Percentiles rank a stretch among this genome's conserved stretches.
phyloP scores from a whole-genome alignment of 2,329 filamentous ascomycete species.

The Tolypocladium nubicola region DNA sequence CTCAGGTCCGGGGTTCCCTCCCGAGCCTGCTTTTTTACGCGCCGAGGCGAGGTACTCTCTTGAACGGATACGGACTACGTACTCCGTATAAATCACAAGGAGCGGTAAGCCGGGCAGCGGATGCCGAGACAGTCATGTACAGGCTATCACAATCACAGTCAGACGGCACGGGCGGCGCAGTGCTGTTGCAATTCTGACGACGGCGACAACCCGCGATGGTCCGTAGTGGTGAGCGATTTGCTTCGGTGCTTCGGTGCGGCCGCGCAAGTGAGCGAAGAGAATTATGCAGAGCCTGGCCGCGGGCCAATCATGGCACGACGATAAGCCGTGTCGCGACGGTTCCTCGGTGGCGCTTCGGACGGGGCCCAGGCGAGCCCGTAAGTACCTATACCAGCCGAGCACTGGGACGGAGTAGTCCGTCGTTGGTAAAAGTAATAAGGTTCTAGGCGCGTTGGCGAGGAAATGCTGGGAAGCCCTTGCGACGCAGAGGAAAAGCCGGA shows the following conservation, averaged over 20 bases:
- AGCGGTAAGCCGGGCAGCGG: background rate
- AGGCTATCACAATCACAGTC: background rate
- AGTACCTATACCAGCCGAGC: background rate
- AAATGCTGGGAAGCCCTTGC: background rate
- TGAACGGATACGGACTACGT: too few relatives aligned
- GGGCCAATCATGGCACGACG: conserved; percentile 16
- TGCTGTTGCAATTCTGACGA: background rate
- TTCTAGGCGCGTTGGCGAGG: background rate
- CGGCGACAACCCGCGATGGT: conserved; percentile 6
- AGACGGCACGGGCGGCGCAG: background rate
- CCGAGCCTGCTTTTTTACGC: background rate
- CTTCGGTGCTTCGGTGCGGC: background rate
- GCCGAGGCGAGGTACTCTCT: background rate
- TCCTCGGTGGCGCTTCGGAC: conserved; percentile 2
- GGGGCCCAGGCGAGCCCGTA: background rate
- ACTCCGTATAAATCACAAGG: background rate
- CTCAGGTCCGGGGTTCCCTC: background rate
- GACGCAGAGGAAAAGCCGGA: background rate
- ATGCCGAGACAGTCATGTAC: conserved; percentile 6
- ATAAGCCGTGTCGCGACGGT: conserved; percentile 15
- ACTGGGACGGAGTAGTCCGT: background rate
- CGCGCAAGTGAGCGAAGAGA: conserved; percentile 2
- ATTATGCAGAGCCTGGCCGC: conserved; percentile 20
- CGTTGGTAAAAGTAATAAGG: too few relatives aligned
- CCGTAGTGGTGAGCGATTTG: background rate